These are phyloP conservation scores for Talaromyces islandicus DNA, from an alignment of 2,329 filamentous ascomycete genomes.

Conservation along the genomic window DNA sequence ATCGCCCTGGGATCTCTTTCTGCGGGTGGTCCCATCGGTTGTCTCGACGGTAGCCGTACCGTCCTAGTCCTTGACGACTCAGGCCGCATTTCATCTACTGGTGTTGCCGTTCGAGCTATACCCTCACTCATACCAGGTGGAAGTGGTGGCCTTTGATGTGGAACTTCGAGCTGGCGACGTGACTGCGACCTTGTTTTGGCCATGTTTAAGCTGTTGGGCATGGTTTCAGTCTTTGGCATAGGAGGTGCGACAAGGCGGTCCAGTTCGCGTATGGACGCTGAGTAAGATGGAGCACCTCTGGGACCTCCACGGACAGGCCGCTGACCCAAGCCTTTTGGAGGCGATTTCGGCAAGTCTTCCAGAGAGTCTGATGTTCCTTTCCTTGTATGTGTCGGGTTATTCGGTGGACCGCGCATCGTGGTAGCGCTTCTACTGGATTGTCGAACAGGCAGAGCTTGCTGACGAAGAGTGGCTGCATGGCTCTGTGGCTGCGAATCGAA, in stretches of 20 bases:
- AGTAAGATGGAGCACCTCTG: slow-evolving; percentile 30
- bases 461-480: slow-evolving; percentile 43
- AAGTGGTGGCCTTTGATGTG: slow-evolving; percentile 15
- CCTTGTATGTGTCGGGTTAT: slow-evolving; percentile 1
- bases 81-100: background rate
- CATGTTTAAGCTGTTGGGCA: slow-evolving; percentile 27
- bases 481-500: slow-evolving; percentile 32
- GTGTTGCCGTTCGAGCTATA: slow-evolving; percentile 13
- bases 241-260: slow-evolving; percentile 20
- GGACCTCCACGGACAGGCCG: slow-evolving; percentile 31
- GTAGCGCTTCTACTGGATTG: slow-evolving; percentile 23
- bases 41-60: slow-evolving; percentile 6
- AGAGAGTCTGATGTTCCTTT: slow-evolving; percentile 7
- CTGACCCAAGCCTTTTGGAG: slow-evolving; percentile 31
- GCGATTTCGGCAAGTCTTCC: slow-evolving; percentile 5
- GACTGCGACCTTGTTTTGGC: slow-evolving; percentile 40
- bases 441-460: slow-evolving; percentile 35
- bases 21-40: background rate
- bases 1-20: slow-evolving; percentile 6
- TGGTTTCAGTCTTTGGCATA: slow-evolving; percentile 27
- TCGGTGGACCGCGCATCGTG: slow-evolving; percentile 16
- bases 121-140: slow-evolving; percentile 16
- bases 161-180: slow-evolving; percentile 26
- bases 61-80: background rate
- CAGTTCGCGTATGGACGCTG: slow-evolving; percentile 26